A percentile compares a stretch with the other conserved stretches of the same genome.
These are phyloP conservation scores for Aeminium ludgeri DNA, from an alignment of 495 filamentous ascomycete genomes.

Conservation along the genomic window DNA sequence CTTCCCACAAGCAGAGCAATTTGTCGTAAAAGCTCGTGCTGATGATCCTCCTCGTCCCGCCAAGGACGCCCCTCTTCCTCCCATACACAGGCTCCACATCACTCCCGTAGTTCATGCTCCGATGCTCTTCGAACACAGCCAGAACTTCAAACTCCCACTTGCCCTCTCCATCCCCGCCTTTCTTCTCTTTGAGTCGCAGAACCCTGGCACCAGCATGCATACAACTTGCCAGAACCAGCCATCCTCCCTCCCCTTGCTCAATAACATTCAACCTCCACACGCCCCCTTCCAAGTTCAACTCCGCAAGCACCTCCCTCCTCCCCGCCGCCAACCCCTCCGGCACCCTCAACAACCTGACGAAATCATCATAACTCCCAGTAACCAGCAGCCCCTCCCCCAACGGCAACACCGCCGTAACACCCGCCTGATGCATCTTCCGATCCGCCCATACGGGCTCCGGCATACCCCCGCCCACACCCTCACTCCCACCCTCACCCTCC, in stretches of 20 bases:
- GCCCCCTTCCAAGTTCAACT: constrained; percentile 60
- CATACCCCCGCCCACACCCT: constrained; percentile 10
- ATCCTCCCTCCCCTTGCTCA: constrained; percentile 5
- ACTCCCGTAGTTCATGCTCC: constrained; percentile 92
- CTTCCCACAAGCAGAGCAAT: constrained; percentile 59
- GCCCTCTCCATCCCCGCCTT: constrained; percentile 17
- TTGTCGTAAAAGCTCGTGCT: constrained; percentile 87
- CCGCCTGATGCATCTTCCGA: constrained; percentile 49
- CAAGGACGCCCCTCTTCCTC: constrained; percentile 10
- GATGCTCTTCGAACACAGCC: constrained; percentile 64
- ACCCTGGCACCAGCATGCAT: constrained; percentile 78
- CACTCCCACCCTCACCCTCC: constrained; percentile 12
- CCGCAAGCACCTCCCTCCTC: constrained; percentile 34
- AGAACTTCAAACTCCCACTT: constrained; percentile 50
- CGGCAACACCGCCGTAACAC: constrained; percentile 76
- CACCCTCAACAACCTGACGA: too few species aligned
- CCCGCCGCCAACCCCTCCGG: too few species aligned
- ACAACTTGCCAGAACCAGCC: constrained; percentile 60
- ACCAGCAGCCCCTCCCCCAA: constrained; percentile 42
- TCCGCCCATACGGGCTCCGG: constrained; percentile 21
- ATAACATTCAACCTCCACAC: constrained; percentile 69
- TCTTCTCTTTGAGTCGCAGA: constrained; percentile 39
- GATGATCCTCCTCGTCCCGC: constrained; percentile 30
- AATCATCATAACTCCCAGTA: constrained; percentile 88
- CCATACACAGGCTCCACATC: constrained; percentile 39